Conservation (phyloP, 441 rosid genomes). For the Pelargonium myrrhifolium region DNA sequence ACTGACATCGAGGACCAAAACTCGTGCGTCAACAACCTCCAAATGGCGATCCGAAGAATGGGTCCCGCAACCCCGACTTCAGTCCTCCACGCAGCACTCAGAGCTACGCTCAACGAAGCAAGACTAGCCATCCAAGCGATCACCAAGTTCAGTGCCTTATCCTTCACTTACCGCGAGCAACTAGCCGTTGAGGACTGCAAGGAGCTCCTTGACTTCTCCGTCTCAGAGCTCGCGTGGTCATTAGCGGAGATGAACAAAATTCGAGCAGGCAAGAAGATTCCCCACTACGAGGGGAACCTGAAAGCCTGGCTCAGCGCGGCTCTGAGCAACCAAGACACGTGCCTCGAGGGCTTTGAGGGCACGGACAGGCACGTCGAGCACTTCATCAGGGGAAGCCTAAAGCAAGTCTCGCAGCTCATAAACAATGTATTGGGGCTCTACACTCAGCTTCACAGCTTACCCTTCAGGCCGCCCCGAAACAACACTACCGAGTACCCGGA, state of each 20-base stretch:
- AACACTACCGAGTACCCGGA: constrained; percentile 19
- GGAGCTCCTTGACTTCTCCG: constrained; percentile 35
- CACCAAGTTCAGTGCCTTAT: constrained; percentile 45
- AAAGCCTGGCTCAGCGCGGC: constrained; percentile 45
- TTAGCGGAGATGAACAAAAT: constrained; percentile 27
- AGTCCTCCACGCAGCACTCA: constrained; percentile 50
- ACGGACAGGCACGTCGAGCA: constrained; percentile 24
- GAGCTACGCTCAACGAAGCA: constrained; percentile 45
- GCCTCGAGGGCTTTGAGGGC: constrained; percentile 53
- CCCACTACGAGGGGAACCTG: constrained; percentile 28
- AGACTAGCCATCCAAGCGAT: constrained; percentile 40
- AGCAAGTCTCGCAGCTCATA: constrained; percentile 36
- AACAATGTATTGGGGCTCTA: constrained; percentile 61
- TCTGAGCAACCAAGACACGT: constrained; percentile 57
- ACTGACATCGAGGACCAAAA: constrained; percentile 33
- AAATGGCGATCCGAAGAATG: constrained; percentile 26
- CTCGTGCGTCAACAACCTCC: constrained; percentile 41
- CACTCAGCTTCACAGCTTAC: constrained; percentile 45
- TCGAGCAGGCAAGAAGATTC: constrained; percentile 12
- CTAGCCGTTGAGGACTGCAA: constrained; percentile 43
- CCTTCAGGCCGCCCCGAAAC: constrained; percentile 37
- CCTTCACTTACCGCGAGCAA: constrained; percentile 26
- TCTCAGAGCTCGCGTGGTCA: constrained; percentile 30
- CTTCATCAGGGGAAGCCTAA: constrained; percentile 27
- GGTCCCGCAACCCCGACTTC: constrained; percentile 33